Evolutionary conservation across 1,284 basidiomycete genomes (phyloP).

Genomic region (Fereydounia khargensis): DNA sequence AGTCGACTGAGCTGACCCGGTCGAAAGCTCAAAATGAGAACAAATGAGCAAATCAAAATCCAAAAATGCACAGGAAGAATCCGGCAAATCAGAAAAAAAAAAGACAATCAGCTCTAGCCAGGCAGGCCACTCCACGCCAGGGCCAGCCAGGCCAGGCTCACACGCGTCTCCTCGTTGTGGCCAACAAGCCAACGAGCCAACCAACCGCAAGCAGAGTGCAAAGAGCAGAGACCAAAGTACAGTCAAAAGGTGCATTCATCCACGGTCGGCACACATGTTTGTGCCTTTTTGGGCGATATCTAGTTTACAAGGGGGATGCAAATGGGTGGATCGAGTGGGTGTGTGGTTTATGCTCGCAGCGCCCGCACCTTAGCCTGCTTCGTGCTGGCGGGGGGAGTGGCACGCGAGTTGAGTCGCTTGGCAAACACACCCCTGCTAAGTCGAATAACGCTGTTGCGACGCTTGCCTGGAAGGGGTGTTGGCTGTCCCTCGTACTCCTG

Average conservation of each 20-base stretch:
- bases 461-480: constrained; percentile 20
- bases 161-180: too few relatives aligned
- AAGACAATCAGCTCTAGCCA: too few relatives aligned
- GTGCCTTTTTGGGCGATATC: background rate
- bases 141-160: too few relatives aligned
- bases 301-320: constrained; percentile 19
- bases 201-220: too few relatives aligned
- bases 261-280: constrained; percentile 2
- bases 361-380: background rate
- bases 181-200: too few relatives aligned
- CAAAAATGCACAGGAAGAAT: too few relatives aligned
- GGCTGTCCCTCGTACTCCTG: constrained; percentile 14
- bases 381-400: constrained; percentile 1
- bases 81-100: too few relatives aligned
- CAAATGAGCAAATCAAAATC: background rate
- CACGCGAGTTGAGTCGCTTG: constrained; percentile 36
- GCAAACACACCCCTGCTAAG: constrained; percentile 52
- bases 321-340: background rate
- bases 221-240: background rate
- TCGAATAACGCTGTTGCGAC: constrained; percentile 46
- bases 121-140: too few relatives aligned
- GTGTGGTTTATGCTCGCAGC: background rate
- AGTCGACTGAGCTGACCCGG: too few relatives aligned
- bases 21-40: background rate
- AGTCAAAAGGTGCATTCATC: constrained; percentile 1